Evolutionary conservation across 2,329 filamentous ascomycete species (phyloP).

Genomic region (Nigrospora sphaerica): DNA sequence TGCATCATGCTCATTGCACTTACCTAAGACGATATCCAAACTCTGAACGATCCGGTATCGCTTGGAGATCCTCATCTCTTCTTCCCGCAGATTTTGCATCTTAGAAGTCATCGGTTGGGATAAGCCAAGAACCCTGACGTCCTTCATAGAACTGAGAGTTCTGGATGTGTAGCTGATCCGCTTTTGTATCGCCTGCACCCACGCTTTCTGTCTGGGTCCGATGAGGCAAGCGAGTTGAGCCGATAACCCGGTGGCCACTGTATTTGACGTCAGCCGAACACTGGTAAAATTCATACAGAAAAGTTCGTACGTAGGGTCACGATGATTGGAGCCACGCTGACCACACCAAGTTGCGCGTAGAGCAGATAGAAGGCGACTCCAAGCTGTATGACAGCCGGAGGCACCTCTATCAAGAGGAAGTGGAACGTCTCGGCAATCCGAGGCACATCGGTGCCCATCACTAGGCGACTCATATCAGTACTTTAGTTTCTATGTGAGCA

Average conservation of each 20-base stretch:
- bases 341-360: conserved; percentile 5
- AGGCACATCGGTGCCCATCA: conserved; percentile 13
- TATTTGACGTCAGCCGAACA: conserved; percentile 3
- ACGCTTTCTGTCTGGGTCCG: conserved; percentile 4
- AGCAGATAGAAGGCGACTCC: conserved; percentile 2
- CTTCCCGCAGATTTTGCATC: conserved; percentile 6
- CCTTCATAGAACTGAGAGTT: conserved; percentile 8
- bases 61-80: conserved; percentile 9
- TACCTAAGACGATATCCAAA: too few species aligned
- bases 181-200: conserved; percentile 5
- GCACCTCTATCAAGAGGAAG: neutral
- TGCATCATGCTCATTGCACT: too few species aligned
- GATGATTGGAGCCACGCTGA: conserved; percentile 3
- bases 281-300: neutral
- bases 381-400: conserved; percentile 1
- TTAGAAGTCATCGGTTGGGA: conserved; percentile 4
- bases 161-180: conserved; percentile 6
- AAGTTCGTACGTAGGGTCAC: conserved; percentile 1
- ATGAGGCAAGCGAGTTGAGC: neutral
- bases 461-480: neutral
- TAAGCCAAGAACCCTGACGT: conserved; percentile 11
- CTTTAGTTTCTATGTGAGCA: too few species aligned
- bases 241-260: conserved; percentile 1
- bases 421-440: conserved; percentile 3
- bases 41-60: conserved; percentile 4